Base-by-base conservation (phyloP, 2,329 filamentous ascomycete genomes). In the Magnaporthiopsis rhizophila region DNA sequence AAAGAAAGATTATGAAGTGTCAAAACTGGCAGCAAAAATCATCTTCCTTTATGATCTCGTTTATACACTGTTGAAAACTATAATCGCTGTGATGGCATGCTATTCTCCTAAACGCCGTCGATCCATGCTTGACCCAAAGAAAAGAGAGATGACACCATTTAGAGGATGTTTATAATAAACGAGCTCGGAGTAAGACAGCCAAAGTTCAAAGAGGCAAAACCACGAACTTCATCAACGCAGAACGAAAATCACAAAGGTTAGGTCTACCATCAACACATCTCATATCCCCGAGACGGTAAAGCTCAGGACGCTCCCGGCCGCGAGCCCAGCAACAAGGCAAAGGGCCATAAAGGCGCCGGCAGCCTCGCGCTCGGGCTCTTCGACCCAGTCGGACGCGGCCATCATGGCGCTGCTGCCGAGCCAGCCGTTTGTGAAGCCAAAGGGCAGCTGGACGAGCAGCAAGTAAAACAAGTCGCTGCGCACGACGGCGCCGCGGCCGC, bases 261-360 rank as follows among this genome's bases (percentile, higher is more conserved):
- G 30, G 18, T 60, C 59, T 34, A 24, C 36, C 4, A 36, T 12
- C 34, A 30, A 30, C 28, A 11, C 38, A 13, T 13, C 38, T 73
- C 67, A 82, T 62, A 83, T 74, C 7, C 78, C 79, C 0, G 88
- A 83, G 67, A 86, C 86, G 12, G 87, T 81, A 76, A 98, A 99
- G 74, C 93, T 98, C 73, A 96, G 75, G 70, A 98, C 76, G 77
- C 94, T 98, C n/a, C 95, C 95, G 30, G 83, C 81, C 2, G 92
- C 86, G 76, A 98, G 77, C 0, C 95, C 95, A 6, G 85, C 86
- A 24, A 97, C 91, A n/a, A 98, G 84, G 74, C 89, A 92, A 67
- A 97, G 75, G 3, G 90, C 89, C 95, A 99, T 98, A 74, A 98
- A 98, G 1, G 90, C 92, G 60, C 94, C 95, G 0, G 92, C 88